Evolutionary conservation across 352 stramenopile species (phyloP), one percentile per base, ranked within the genome.

Genomic region (Phytophthora ramorum): DNA sequence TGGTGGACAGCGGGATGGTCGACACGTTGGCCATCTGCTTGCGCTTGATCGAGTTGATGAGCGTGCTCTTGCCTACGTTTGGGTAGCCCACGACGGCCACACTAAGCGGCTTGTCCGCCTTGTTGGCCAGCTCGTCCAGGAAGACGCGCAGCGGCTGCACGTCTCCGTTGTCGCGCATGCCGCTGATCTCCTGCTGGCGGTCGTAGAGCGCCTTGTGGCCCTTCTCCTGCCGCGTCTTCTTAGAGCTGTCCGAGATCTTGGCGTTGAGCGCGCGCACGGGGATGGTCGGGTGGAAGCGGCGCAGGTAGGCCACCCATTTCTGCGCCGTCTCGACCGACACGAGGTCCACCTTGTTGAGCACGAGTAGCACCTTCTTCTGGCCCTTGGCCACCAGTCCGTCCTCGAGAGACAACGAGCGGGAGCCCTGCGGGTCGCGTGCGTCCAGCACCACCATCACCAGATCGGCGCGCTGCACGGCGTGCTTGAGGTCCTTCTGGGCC

Each of bases 301-400:
- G 83, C 35, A 99, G 76, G 58, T 98, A 96, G 22, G 74, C 94
- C 17, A 98, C 78, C 97, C 96, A 99, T 71, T 98, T 96, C 66
- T 98, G 97, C 1, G 97, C 97, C 26, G 73, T 83, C 41, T 95
- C 83, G 28, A 70, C 53, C 9, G 84, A 63, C 41, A 99, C 87
- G n/a, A 99, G 85, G 77, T 99, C 98, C 65, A 99, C 93, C 82
- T 99, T 99, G 87, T 99, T 99, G 58, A 99, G 74, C 41, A 99
- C 97, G 4, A 99, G 84, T 52, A 99, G 88, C 63, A 99, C 87
- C 41, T 97, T 90, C 83, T 99, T 99, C 67, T 95, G 86, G 45
- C 82, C 85, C 64, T 98, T 97, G 45, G 82, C 90, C 55, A 99
- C 84, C 30, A 99, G 90, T 43, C 93, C 89, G 58, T 98, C 85